Conservation (phyloP, 805 yeast species). For the Brettanomyces anomalus region DNA sequence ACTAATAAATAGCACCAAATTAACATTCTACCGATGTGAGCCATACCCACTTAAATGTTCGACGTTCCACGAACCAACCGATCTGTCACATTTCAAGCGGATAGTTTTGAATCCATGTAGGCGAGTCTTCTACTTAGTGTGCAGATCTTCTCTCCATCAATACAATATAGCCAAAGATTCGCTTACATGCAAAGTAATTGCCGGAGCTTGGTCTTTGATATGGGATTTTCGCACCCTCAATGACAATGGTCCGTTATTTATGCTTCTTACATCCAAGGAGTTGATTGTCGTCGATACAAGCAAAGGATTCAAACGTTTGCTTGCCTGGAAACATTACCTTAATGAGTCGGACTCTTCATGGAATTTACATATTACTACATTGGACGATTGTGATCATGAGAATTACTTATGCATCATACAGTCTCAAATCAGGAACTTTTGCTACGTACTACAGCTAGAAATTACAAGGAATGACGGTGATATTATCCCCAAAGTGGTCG, state of each 20-base stretch:
- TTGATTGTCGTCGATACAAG: constrained; percentile 40
- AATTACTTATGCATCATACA: constrained; percentile 20
- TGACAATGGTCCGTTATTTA: constrained; percentile 26
- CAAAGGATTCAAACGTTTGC: constrained; percentile 31
- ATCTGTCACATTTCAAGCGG: constrained; percentile 47
- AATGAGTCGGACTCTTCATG: constrained; percentile 47
- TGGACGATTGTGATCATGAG: constrained; percentile 1
- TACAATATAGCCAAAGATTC: constrained; percentile 24
- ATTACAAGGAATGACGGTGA: constrained; percentile 4
- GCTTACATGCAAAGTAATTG: constrained; percentile 31
- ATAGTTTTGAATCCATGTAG: constrained; percentile 34
- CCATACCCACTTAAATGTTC: constrained; percentile 4
- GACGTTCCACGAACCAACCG: constrained; percentile 35
- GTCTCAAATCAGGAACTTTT: constrained; percentile 21
- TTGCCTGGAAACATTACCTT: constrained; percentile 70
- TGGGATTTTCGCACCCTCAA: constrained; percentile 31
- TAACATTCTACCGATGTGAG: constrained; percentile 1
- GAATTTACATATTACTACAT: constrained; percentile 23
- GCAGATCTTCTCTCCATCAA: constrained; percentile 35
- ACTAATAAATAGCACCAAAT: not conserved
- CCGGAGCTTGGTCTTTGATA: constrained; percentile 45
- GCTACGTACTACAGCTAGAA: constrained; percentile 24
- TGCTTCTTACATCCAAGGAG: constrained; percentile 61
- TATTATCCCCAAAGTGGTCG: constrained; percentile 10
- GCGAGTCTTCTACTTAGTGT: constrained; percentile 25